A percentile compares a stretch with the other conserved stretches of the same genome.
These are phyloP conservation scores for Candida odintsovae DNA, from an alignment of 805 yeast genomes.

Conservation along the genomic window DNA sequence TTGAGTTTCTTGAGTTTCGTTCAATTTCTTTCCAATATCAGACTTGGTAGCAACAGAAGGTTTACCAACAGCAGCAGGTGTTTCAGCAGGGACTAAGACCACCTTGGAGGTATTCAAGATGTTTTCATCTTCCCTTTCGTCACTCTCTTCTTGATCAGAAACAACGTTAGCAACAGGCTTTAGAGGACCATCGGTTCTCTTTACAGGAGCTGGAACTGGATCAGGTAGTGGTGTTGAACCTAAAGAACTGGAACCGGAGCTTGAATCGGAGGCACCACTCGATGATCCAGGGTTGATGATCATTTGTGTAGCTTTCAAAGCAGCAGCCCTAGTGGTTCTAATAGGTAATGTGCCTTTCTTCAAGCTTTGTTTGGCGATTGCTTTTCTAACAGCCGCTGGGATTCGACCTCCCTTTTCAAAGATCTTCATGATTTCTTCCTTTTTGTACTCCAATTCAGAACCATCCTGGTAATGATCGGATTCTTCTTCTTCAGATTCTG, in stretches of 20 bases:
- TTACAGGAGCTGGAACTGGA: background rate
- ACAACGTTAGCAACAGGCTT: background rate
- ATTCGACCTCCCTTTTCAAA: conserved; percentile 14
- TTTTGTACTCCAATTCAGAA: conserved; percentile 16
- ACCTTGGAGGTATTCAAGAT: background rate
- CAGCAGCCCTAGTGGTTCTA: conserved; percentile 8
- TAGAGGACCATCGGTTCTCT: background rate
- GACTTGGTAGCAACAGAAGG: background rate
- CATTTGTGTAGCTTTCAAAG: conserved; percentile 5
- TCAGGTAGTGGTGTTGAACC: background rate
- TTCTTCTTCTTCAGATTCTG: conserved; percentile 18
- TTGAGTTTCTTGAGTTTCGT: background rate
- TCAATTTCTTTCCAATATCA: background rate
- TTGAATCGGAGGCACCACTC: background rate
- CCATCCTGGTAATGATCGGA: conserved; percentile 14
- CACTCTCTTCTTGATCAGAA: background rate
- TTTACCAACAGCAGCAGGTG: background rate
- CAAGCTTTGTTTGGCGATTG: background rate
- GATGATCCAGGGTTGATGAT: background rate
- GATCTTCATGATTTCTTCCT: conserved; percentile 13
- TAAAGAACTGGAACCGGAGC: background rate
- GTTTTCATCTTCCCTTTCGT: background rate
- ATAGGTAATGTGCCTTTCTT: background rate
- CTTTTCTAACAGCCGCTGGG: conserved; percentile 10
- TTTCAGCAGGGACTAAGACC: background rate